Conservation (phyloP, 2,329 filamentous ascomycete species). For the Xylariaceae sp. region DNA sequence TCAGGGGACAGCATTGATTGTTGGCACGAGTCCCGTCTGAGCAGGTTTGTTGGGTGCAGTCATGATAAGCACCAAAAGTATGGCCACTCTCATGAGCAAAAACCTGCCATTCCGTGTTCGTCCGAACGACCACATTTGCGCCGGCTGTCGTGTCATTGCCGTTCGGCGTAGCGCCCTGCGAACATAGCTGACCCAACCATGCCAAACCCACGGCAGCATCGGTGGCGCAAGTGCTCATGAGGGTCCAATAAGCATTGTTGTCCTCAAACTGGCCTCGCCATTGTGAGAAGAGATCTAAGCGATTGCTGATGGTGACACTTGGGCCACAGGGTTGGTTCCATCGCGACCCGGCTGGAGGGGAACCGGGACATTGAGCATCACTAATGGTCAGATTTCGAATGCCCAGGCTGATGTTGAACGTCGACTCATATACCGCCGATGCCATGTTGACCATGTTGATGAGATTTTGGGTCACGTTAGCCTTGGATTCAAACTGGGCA, state of each 20-base stretch:
- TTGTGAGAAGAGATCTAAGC: slow-evolving; percentile 78
- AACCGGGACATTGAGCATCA: slow-evolving; percentile 66
- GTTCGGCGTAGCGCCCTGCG: slow-evolving; percentile 47
- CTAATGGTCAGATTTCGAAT: slow-evolving; percentile 80
- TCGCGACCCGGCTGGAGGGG: slow-evolving; percentile 58
- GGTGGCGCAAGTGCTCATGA: slow-evolving; percentile 77
- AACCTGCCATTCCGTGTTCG: slow-evolving; percentile 85
- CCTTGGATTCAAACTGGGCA: slow-evolving; percentile 59
- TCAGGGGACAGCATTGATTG: slow-evolving; percentile 75
- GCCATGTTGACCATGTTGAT: slow-evolving; percentile 81
- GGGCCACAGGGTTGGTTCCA: slow-evolving; percentile 78
- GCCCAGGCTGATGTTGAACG: slow-evolving; percentile 92
- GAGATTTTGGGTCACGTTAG: slow-evolving; percentile 65
- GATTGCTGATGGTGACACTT: slow-evolving; percentile 62
- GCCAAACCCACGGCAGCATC: slow-evolving; percentile 82
- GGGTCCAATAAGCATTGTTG: slow-evolving; percentile 86
- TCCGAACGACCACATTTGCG: slow-evolving; percentile 84
- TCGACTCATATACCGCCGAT: slow-evolving; percentile 79
- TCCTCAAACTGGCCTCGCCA: slow-evolving; percentile 80
- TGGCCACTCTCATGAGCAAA: slow-evolving; percentile 93
- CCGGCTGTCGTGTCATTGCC: slow-evolving; percentile 70
- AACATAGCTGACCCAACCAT: slow-evolving; percentile 87
- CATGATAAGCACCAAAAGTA: slow-evolving; percentile 93
- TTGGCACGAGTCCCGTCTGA: slow-evolving; percentile 47
- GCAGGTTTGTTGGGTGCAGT: slow-evolving; percentile 71